phyloP scores from a whole-genome alignment of 345 rosid species.

The Laguncularia racemosa region DNA sequence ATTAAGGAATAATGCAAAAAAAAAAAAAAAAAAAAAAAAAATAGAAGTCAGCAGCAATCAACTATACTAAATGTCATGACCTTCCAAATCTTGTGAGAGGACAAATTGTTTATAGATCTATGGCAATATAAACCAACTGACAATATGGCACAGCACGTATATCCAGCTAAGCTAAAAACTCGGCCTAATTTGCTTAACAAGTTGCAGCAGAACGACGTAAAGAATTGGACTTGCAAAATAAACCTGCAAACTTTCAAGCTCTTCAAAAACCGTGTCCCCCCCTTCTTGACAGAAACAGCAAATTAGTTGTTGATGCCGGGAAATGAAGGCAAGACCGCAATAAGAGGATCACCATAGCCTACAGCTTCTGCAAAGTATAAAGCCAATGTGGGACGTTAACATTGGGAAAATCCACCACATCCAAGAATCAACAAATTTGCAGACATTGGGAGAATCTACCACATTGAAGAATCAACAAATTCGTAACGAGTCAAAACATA shows the following conservation, averaged over 20 bases:
- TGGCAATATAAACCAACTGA: background rate
- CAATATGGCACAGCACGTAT: background rate
- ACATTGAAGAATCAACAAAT: background rate
- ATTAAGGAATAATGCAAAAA: too few relatives aligned
- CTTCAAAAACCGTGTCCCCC: background rate
- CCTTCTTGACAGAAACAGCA: conserved; percentile 9
- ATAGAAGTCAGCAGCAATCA: too few relatives aligned
- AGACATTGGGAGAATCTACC: background rate
- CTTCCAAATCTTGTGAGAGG: too few relatives aligned
- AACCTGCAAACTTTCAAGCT: conserved; percentile 4
- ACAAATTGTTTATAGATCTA: background rate
- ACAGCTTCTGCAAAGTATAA: conserved; percentile 48
- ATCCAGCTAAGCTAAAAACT: background rate
- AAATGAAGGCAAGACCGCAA: conserved; percentile 84
- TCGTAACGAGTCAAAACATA: background rate
- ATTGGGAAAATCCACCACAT: background rate
- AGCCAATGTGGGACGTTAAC: background rate
- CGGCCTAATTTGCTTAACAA: background rate
- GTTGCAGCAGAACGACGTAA: background rate
- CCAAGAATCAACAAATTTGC: background rate
- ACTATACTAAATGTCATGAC: too few relatives aligned
- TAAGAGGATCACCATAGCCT: conserved; percentile 82
- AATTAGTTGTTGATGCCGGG: conserved; percentile 38
- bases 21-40: too few relatives aligned
- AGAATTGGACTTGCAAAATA: background rate